Evolutionary conservation across 106 monocot genomes (phyloP), one percentile per base, ranked within the genome.

Genomic region (Dactylorhiza incarnata): DNA sequence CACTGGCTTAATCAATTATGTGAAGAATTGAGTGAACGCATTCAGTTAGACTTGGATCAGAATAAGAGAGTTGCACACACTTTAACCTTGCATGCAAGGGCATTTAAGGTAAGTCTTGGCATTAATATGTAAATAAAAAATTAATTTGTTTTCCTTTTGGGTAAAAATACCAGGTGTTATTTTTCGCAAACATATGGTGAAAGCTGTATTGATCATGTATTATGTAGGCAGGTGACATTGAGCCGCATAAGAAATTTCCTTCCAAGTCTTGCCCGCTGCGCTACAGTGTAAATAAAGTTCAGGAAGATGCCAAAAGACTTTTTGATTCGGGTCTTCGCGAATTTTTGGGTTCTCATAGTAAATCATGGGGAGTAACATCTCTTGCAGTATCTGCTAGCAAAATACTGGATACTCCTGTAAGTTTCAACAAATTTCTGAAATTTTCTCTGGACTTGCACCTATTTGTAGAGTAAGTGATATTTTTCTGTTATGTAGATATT

Each of bases 181-280:
- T 67, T 74, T 51, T 29, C 13, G 29, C 9, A 46, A 5, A 71
- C 6, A 73, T 47, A 49, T 24, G 4, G 62, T 77, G 7, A n/a
- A 49, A 26, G 10, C 20, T 12, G 5, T 63, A n/a, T 8, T 61
- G 4, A 25, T 79, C 48, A n/a, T 26, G 29, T 50, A 22, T 70
- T 75, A 37, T 83, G 24, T 75, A 99, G 99, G 80, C 72, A 70
- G 81, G 85, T 85, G 85, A 82, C 0, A 6, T 70, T 48, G 86
- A 79, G 15, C 74, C 77, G 6, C 83, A 82, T 4, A 89, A 80
- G 81, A 99, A 94, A 79, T 99, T 99, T 71, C 94, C 99, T 67
- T 99, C 99, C 23, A 99, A 92, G 75, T 99, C 99, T 14, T 94
- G 94, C 69, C 86, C 89, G 5, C 79, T 99, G 84, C 89, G 89